phyloP scores from a whole-genome alignment of 1,139 yeast species.

The Diutina pseudorugosa region DNA sequence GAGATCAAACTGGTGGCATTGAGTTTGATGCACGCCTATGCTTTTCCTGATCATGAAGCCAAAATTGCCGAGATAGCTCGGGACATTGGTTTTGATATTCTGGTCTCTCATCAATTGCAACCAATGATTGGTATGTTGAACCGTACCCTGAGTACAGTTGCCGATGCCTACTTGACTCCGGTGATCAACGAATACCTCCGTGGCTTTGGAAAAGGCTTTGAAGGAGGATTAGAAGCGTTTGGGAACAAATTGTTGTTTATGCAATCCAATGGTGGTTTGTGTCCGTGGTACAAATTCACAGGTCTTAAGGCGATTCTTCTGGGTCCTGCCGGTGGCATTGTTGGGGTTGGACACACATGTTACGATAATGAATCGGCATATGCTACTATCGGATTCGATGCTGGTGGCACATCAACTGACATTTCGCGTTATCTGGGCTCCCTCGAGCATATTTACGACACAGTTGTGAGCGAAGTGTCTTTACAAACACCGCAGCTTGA shows the following conservation, averaged over 20 bases:
- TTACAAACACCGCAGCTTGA: slow-evolving; percentile 47
- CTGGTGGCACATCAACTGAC: slow-evolving; percentile 54
- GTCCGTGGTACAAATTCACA: slow-evolving; percentile 33
- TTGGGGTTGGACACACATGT: slow-evolving; percentile 40
- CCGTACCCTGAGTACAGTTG: slow-evolving; percentile 61
- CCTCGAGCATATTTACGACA: slow-evolving; percentile 40
- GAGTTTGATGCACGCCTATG: slow-evolving; percentile 28
- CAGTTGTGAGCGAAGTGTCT: slow-evolving; percentile 41
- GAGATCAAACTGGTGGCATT: slow-evolving; percentile 23
- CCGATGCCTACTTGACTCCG: slow-evolving; percentile 72
- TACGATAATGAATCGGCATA: slow-evolving; percentile 24
- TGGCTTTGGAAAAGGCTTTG: slow-evolving; percentile 43
- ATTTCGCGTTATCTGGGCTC: slow-evolving; percentile 37
- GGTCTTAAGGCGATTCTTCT: slow-evolving; percentile 41
- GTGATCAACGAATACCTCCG: slow-evolving; percentile 49
- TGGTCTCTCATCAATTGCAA: slow-evolving; percentile 52
- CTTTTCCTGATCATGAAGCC: slow-evolving; percentile 27
- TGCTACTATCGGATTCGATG: slow-evolving; percentile 46
- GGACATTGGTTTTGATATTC: slow-evolving; percentile 30
- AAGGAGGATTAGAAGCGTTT: slow-evolving; percentile 27
- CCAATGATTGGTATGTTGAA: slow-evolving; percentile 68
- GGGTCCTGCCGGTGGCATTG: slow-evolving; percentile 54
- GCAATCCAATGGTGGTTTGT: slow-evolving; percentile 51
- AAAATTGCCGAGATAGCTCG: slow-evolving; percentile 24
- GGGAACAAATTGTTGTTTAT: slow-evolving; percentile 35